Conservation (phyloP, 139 green algal genomes). For the Penium margaritaceum region DNA sequence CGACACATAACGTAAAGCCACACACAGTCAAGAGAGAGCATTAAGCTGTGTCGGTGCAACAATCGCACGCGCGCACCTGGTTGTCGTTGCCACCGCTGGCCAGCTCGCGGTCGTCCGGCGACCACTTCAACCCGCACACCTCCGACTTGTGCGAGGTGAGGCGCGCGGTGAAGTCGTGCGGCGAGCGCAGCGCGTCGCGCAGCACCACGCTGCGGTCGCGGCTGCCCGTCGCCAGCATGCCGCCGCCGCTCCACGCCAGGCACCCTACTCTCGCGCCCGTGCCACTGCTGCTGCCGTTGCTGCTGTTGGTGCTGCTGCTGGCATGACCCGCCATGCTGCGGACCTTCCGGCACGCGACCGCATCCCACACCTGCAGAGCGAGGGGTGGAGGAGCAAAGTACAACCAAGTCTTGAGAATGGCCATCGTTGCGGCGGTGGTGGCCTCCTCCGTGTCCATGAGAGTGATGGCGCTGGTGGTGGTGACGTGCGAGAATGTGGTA, state of each 20-base stretch:
- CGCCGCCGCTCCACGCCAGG: conserved; percentile 75
- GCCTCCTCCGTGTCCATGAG: no score
- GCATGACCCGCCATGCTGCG: conserved; percentile 78
- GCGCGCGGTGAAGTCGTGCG: conserved; percentile 60
- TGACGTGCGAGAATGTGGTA: no score
- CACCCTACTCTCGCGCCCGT: conserved; percentile 66
- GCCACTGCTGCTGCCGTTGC: no score
- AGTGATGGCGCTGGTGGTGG: no score
- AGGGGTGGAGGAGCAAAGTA: no score
- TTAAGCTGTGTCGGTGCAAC: no score
- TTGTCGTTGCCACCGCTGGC: conserved; percentile 81
- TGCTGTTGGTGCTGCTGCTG: no score
- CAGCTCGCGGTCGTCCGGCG: conserved; percentile 70
- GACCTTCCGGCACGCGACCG: conserved; percentile 46
- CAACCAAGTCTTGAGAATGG: no score
- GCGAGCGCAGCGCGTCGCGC: conserved; percentile 76
- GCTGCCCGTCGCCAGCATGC: conserved; percentile 75
- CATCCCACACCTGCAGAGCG: conserved; percentile 55
- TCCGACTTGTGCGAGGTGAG: conserved; percentile 77
- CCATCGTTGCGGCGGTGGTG: no score
- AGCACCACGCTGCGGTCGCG: conserved; percentile 81
- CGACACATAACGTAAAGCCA: no score
- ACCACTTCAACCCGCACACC: conserved; percentile 78
- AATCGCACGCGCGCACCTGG: conserved; percentile 46
- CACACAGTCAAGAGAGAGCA: no score